Evolutionary conservation across 139 green algal species (phyloP).

Genomic region (Coccomyxa sp.): DNA sequence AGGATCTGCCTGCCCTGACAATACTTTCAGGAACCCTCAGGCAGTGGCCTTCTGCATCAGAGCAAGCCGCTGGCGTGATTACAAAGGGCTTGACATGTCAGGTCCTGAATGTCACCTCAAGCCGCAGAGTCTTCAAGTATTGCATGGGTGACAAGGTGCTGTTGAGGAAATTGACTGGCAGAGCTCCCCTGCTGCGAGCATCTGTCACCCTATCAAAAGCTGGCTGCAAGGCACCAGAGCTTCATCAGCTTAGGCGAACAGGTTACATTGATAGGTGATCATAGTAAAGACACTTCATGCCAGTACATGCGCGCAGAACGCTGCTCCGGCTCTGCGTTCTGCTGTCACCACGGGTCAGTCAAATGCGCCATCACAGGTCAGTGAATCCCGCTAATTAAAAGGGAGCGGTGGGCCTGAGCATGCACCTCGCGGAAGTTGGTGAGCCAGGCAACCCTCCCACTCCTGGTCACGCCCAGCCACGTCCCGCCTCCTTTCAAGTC

Average conservation of each 20-base stretch:
- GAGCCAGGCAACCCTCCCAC: slow-evolving; percentile 50
- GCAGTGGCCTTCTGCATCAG: not conserved
- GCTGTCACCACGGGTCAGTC: not conserved
- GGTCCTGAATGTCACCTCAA: too few relatives aligned
- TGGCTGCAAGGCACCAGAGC: slow-evolving; percentile 4
- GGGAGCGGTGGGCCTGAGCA: too few relatives aligned
- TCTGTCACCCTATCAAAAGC: slow-evolving; percentile 8
- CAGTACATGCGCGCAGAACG: not conserved
- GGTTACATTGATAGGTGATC: not conserved
- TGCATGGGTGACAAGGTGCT: slow-evolving; percentile 15
- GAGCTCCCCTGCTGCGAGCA: slow-evolving; percentile 38
- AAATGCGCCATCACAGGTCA: too few relatives aligned
- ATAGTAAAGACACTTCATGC: not conserved
- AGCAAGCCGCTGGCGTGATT: not conserved
- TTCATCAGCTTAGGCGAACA: not conserved
- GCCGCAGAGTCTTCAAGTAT: slow-evolving; percentile 26
- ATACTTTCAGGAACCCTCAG: not conserved
- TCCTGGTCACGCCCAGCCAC: slow-evolving; percentile 59
- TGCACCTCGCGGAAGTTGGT: slow-evolving; percentile 60
- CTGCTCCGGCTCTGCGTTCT: not conserved
- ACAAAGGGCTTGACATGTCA: not conserved
- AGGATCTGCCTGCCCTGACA: not conserved
- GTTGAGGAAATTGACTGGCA: slow-evolving; percentile 46
- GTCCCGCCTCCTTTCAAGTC: slow-evolving; percentile 54
- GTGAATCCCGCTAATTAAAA: not conserved